These are phyloP conservation scores for Aspergillus egyptiacus DNA, from an alignment of 495 filamentous ascomycete genomes.

Conservation along the genomic window DNA sequence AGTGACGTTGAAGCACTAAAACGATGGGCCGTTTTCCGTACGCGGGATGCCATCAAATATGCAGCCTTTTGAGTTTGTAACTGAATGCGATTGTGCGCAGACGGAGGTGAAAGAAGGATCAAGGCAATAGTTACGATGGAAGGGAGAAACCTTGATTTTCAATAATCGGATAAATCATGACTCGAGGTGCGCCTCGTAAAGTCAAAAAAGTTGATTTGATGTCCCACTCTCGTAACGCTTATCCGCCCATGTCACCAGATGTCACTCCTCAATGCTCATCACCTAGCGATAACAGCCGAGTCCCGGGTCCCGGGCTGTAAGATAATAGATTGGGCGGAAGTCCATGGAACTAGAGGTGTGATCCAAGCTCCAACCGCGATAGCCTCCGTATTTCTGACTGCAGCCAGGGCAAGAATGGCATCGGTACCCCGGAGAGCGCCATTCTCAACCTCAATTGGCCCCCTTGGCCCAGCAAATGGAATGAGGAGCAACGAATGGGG, in stretches of 20 bases:
- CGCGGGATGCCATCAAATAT: background rate
- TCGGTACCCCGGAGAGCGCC: constrained; percentile 10
- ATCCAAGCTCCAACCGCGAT: constrained; percentile 11
- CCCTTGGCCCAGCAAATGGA: background rate
- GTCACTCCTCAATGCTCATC: constrained; percentile 1
- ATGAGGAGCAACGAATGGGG: background rate
- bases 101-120: background rate
- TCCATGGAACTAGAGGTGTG: constrained; percentile 5
- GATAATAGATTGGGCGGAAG: constrained; percentile 10
- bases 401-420: no score
- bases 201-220: background rate
- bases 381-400: no score
- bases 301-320: no score
- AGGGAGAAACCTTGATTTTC: background rate
- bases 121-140: background rate
- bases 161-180: constrained; percentile 6
- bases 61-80: background rate
- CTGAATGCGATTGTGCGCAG: no score
- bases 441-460: constrained; percentile 9
- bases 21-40: background rate
- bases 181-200: background rate
- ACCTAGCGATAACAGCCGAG: background rate
- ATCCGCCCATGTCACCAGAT: background rate
- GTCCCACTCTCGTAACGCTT: background rate
- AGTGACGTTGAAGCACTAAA: constrained; percentile 3